Evolutionary conservation across 179 eudicot genomes (phyloP).

Genomic region (Actinidia chinensis): DNA sequence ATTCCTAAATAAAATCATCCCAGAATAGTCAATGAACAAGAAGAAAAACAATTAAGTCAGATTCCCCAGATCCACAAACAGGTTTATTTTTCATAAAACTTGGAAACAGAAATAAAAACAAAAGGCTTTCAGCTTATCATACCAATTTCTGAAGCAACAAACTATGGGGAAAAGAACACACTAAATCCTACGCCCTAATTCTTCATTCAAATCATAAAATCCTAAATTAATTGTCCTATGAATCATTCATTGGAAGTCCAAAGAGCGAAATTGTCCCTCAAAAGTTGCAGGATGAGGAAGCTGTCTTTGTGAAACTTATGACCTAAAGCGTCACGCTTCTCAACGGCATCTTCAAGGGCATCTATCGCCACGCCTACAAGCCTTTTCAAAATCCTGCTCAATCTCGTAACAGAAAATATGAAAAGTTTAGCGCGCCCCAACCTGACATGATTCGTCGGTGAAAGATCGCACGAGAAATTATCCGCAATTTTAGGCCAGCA

Average conservation of each 20-base stretch:
- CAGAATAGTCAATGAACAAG: too few species aligned
- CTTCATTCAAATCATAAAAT: too few species aligned
- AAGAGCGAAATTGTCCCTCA: neutral
- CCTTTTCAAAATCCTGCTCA: constrained; percentile 17
- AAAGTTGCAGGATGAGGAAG: neutral
- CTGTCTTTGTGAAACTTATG: neutral
- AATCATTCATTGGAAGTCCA: neutral
- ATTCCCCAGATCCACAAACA: too few species aligned
- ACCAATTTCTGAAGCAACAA: too few species aligned
- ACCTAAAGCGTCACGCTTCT: neutral
- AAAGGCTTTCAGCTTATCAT: too few species aligned
- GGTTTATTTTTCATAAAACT: too few species aligned
- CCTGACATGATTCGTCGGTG: neutral
- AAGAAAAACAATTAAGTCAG: too few species aligned
- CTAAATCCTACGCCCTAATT: too few species aligned
- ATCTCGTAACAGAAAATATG: neutral
- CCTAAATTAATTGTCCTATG: too few species aligned
- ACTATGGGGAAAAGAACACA: too few species aligned
- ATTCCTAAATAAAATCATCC: too few species aligned
- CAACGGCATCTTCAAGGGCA: neutral
- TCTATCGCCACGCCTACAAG: neutral
- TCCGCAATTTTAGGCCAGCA: constrained; percentile 21
- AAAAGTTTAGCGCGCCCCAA: neutral
- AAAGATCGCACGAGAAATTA: neutral
- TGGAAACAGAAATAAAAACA: too few species aligned